phyloP scores from a whole-genome alignment of 495 filamentous ascomycete genomes.

The Xylaria curta region DNA sequence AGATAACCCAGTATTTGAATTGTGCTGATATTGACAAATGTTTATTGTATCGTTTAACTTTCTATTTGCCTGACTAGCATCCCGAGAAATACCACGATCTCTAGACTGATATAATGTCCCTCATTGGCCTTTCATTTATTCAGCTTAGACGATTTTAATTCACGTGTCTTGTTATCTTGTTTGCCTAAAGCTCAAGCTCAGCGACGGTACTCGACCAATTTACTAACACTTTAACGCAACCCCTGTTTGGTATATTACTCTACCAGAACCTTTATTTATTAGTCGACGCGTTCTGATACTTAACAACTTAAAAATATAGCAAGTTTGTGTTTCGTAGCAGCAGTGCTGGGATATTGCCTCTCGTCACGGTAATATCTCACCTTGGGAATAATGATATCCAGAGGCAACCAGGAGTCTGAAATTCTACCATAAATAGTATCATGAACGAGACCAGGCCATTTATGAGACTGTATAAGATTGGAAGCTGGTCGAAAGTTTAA shows the following conservation, averaged over 20 bases:
- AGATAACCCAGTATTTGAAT: too few species aligned
- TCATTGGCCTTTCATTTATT: too few species aligned
- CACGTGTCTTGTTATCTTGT: background rate
- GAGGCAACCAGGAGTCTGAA: background rate
- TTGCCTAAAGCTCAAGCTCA: background rate
- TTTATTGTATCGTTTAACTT: too few species aligned
- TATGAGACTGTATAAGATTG: background rate
- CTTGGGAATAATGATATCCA: background rate
- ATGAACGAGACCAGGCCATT: background rate
- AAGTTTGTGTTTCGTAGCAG: background rate
- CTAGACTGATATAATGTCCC: too few species aligned
- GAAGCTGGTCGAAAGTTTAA: too few species aligned
- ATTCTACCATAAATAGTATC: background rate
- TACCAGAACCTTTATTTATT: background rate
- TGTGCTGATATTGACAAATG: too few species aligned
- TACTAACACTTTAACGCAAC: background rate
- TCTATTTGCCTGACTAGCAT: background rate
- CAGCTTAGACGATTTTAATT: too few species aligned
- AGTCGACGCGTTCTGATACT: background rate
- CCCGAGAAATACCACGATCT: background rate
- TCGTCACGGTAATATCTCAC: background rate
- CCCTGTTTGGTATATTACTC: background rate
- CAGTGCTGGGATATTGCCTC: too few species aligned
- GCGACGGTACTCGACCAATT: background rate
- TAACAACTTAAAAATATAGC: background rate